A percentile compares a stretch with the other conserved stretches of the same genome.
phyloP scores from a whole-genome alignment of 2,329 filamentous ascomycete species.

The Fusarium napiforme region DNA sequence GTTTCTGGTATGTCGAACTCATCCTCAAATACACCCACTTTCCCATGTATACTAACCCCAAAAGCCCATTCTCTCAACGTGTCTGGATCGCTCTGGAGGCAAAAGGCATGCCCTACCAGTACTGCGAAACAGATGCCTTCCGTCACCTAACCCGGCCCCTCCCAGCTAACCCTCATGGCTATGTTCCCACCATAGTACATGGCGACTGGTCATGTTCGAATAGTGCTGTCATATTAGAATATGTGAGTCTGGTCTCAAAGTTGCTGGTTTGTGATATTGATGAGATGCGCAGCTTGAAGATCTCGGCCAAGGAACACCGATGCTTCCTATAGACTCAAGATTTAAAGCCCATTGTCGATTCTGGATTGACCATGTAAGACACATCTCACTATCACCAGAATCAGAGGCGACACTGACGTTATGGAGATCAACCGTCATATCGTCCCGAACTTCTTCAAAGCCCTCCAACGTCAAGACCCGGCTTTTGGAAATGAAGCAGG shows the following conservation, averaged over 20 bases:
- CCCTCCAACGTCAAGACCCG: conserved; percentile 73
- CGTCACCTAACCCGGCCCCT: conserved; percentile 70
- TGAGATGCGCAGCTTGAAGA: conserved; percentile 73
- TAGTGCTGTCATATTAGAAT: conserved; percentile 86
- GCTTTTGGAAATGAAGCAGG: conserved; percentile 68
- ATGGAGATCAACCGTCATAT: conserved; percentile 77
- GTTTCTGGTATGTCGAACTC: conserved; percentile 76
- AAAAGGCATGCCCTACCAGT: conserved; percentile 83
- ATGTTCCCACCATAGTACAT: conserved; percentile 81
- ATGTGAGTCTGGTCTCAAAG: conserved; percentile 61
- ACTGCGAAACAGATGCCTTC: conserved; percentile 86
- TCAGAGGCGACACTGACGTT: background rate
- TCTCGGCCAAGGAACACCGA: conserved; percentile 65
- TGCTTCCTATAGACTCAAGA: conserved; percentile 74
- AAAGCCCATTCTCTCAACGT: conserved; percentile 83
- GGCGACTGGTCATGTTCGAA: conserved; percentile 86
- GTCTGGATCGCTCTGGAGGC: conserved; percentile 90
- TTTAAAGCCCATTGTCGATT: conserved; percentile 78
- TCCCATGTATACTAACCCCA: background rate
- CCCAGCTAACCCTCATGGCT: conserved; percentile 79
- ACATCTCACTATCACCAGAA: background rate
- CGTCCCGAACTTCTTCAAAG: conserved; percentile 79
- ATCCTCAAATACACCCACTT: background rate
- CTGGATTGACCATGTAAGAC: conserved; percentile 79
- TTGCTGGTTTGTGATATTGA: background rate